Percentiles rank a stretch among this genome's conserved stretches.
phyloP scores from a whole-genome alignment of 495 filamentous ascomycete genomes.

The Podospora tetraspora region DNA sequence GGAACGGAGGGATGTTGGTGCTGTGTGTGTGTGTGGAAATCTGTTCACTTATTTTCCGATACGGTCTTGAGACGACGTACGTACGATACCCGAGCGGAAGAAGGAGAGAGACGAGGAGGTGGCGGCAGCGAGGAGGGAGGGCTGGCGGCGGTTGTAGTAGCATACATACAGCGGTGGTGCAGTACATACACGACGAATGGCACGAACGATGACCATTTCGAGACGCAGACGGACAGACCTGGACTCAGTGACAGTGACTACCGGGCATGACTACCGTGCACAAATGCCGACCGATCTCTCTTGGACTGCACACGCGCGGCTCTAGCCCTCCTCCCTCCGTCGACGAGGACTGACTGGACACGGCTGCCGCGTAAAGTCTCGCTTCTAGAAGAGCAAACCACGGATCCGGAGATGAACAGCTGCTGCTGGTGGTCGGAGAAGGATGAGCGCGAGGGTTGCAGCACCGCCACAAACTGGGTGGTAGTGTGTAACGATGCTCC shows the following conservation, averaged over 20 bases:
- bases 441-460: background rate
- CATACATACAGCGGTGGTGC: background rate
- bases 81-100: background rate
- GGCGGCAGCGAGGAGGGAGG: background rate
- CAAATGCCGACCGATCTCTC: background rate
- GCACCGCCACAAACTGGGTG: background rate
- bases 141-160: background rate
- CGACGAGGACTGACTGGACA: background rate
- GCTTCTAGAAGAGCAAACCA: conserved; percentile 3
- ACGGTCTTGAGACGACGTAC: background rate
- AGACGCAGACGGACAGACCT: background rate
- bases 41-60: background rate
- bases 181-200: background rate
- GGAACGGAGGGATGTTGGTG: background rate
- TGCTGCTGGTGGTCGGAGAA: background rate
- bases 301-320: background rate
- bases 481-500: background rate
- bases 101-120: background rate
- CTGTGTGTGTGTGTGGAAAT: background rate
- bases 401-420: background rate
- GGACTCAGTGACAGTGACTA: background rate
- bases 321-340: background rate
- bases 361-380: background rate
- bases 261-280: background rate
- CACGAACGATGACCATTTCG: background rate